Base-by-base conservation (phyloP, 139 green algal species). In the Picochlorum costavermella region DNA sequence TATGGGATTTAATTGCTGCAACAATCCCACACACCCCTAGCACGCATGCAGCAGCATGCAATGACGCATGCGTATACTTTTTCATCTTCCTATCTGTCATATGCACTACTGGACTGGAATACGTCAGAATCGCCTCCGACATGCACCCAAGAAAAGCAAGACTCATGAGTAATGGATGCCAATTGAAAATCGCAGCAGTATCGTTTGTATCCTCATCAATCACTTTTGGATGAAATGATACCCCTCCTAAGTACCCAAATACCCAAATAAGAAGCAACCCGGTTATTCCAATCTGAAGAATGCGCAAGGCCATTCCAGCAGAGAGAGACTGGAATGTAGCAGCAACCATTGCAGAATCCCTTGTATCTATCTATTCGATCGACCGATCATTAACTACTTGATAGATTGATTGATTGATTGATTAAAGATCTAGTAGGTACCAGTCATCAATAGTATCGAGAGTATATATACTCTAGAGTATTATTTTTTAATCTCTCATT, bases 171-270 rank as follows among this genome's bases (percentile, higher is more conserved):
- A 92, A 33, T 0, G 85, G 85, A 58, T 92, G 85, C 84, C 84
- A 92, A 58, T 92, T 92, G 69, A 92, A 92, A 2, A 92, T 31
- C 1, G 57, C 48, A 0, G 31, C 30, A 1, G 85, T 91, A 72
- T 78, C 72, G 25, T 80, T 76, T 13, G 53, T 25, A 2, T 53
- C 71, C 40, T 17, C 25, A 17, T 49, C 33, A 6, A 9, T 45
- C 8, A 43, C 40, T 49, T 44, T 50, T 20, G 72, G 61, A 6
- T 8, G 25, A 0, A 73, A 45, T 3, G 30, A 2, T 29, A 79
- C 14, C 14, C 73, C 73, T 3, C 73, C 73, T 25, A 79, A n/a
- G 14, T 50, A 46, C 1, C 53, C 48, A 2, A 20, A 53, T 6
- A 79, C 28, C 73, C 73, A 79, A 12, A 49, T 25, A 0, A 56